Conservation (phyloP, 805 yeast species). For the Cyberlindnera saturnus region DNA sequence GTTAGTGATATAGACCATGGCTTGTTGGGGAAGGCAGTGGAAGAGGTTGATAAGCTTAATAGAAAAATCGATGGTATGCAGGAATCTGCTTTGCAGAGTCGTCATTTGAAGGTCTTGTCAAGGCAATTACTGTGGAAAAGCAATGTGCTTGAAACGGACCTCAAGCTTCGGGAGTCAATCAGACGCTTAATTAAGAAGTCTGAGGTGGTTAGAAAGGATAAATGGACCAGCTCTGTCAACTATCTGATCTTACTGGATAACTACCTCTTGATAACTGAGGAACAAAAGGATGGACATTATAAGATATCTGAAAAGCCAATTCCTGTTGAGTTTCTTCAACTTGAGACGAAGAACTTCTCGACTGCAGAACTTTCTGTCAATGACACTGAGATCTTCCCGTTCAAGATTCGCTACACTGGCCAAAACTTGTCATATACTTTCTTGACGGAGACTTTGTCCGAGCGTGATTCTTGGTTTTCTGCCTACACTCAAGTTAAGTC, state of each 20-base stretch:
- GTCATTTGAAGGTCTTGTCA: conserved; percentile 48
- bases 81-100: conserved; percentile 51
- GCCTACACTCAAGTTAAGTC: conserved; percentile 43
- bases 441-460: conserved; percentile 39
- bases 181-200: conserved; percentile 57
- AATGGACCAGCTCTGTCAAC: conserved; percentile 50
- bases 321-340: conserved; percentile 50
- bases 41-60: conserved; percentile 49
- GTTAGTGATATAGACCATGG: conserved; percentile 46
- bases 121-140: conserved; percentile 49
- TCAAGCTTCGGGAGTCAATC: conserved; percentile 46
- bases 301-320: conserved; percentile 53
- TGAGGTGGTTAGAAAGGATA: conserved; percentile 51
- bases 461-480: conserved; percentile 53
- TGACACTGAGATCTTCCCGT: conserved; percentile 25
- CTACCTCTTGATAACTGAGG: conserved; percentile 59
- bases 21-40: conserved; percentile 46
- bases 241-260: conserved; percentile 63
- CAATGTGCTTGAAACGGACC: conserved; percentile 36
- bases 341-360: conserved; percentile 37
- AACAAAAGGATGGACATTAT: conserved; percentile 33
- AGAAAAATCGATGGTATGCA: conserved; percentile 55
- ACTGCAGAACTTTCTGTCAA: conserved; percentile 1
- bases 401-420: conserved; percentile 54
- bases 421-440: conserved; percentile 50